Conservation (phyloP, 2,329 filamentous ascomycete genomes). For the Trichoderma harzianum region DNA sequence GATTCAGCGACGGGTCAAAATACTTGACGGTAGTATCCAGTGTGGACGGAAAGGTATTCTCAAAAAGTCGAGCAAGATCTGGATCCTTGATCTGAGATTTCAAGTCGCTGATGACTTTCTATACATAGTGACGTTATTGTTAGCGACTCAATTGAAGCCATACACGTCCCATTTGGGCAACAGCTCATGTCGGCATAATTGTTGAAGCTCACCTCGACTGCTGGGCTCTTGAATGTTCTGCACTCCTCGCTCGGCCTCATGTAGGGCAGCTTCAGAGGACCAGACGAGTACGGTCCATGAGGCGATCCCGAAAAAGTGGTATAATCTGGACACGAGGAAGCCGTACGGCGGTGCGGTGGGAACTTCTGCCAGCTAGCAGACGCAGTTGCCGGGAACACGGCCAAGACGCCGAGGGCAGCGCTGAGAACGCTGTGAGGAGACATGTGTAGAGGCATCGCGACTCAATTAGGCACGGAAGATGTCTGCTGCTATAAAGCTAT, state of each 20-base stretch:
- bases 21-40: constrained; percentile 78
- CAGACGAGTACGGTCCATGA: constrained; percentile 25
- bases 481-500: background rate
- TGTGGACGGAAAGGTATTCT: constrained; percentile 81
- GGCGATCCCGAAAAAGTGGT: constrained; percentile 22
- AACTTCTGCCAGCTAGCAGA: constrained; percentile 15
- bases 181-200: no score
- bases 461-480: background rate
- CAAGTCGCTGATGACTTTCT: constrained; percentile 35
- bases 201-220: constrained; percentile 24
- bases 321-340: constrained; percentile 27
- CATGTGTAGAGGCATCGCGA: constrained; percentile 2
- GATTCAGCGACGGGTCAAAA: constrained; percentile 61
- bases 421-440: constrained; percentile 1
- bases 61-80: constrained; percentile 75
- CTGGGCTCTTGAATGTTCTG: constrained; percentile 28
- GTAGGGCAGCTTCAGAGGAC: constrained; percentile 25
- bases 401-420: constrained; percentile 11
- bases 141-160: background rate
- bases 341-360: constrained; percentile 18
- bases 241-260: constrained; percentile 29
- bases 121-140: background rate
- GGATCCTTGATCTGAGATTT: constrained; percentile 41
- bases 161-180: background rate
- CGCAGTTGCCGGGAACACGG: constrained; percentile 2